Conservation (phyloP, 2,329 filamentous ascomycete genomes). For the Aureobasidium sp. region DNA sequence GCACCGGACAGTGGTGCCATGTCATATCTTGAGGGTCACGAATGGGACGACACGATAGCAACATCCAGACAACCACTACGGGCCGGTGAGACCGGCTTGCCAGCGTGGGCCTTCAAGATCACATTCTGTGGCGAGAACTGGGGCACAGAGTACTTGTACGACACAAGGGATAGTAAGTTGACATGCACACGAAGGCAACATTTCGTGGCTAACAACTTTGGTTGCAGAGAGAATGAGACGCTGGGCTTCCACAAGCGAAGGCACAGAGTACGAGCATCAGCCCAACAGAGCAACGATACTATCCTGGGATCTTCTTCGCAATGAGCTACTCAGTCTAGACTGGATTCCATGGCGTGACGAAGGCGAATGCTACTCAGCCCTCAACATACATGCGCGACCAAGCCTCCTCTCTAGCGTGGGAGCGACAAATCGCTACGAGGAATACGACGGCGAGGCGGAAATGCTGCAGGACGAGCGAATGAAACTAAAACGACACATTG, state of each 20-base stretch:
- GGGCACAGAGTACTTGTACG: slow-evolving; percentile 14
- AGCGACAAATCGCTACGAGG: not conserved
- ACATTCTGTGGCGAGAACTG: slow-evolving; percentile 7
- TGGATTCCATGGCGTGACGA: slow-evolving; percentile 15
- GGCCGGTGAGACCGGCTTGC: slow-evolving; percentile 9
- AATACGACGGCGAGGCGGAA: not conserved
- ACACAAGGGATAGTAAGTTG: slow-evolving; percentile 14
- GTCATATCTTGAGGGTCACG: slow-evolving; percentile 15
- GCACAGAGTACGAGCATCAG: slow-evolving; percentile 11
- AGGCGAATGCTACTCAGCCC: not conserved
- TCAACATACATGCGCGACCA: slow-evolving; percentile 12
- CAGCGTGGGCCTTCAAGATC: slow-evolving; percentile 15
- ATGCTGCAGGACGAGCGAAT: not conserved
- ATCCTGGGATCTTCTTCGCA: not conserved
- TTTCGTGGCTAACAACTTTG: not conserved
- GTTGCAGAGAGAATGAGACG: slow-evolving; percentile 1
- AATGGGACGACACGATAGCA: slow-evolving; percentile 3
- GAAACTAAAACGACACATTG: not conserved
- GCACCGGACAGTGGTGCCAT: slow-evolving; percentile 13
- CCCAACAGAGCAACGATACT: not conserved
- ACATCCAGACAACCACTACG: slow-evolving; percentile 11
- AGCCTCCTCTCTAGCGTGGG: not conserved
- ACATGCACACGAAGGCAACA: not conserved
- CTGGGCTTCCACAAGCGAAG: slow-evolving; percentile 5
- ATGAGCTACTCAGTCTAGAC: slow-evolving; percentile 9